Percentiles rank a stretch among this genome's conserved stretches.
These are phyloP conservation scores for Claviceps sorghi DNA, from an alignment of 2,329 filamentous ascomycete species.

Conservation along the genomic window DNA sequence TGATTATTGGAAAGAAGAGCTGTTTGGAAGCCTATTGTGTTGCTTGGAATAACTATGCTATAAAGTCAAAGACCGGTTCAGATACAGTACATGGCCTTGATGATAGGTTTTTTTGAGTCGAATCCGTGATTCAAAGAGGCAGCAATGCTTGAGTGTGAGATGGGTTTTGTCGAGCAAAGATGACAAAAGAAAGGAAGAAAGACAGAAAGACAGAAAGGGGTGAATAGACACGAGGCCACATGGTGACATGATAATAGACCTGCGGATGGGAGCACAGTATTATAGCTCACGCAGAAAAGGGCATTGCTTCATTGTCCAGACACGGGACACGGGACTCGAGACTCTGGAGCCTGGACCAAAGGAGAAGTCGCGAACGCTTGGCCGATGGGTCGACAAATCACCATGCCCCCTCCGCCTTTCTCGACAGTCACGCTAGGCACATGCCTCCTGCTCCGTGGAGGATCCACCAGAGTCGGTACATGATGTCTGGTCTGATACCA, in stretches of 20 bases:
- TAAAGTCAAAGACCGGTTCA: background rate
- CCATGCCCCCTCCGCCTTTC: background rate
- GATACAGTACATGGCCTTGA: background rate
- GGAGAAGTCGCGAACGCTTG: background rate
- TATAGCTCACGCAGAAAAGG: background rate
- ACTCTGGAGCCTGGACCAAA: background rate
- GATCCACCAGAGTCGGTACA: background rate
- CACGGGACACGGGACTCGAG: background rate
- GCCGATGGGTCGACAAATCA: background rate
- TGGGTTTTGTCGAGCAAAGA: background rate
- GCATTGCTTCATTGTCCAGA: background rate
- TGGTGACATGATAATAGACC: background rate
- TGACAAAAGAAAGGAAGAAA: background rate
- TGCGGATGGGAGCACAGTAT: background rate
- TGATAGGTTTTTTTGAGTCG: background rate
- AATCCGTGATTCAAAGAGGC: constrained; percentile 1
- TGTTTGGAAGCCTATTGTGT: background rate
- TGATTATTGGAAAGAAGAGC: background rate
- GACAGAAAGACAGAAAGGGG: background rate
- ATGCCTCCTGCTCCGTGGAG: background rate
- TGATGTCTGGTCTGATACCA: no score
- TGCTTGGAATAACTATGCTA: background rate
- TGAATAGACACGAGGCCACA: background rate
- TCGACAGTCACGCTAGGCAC: background rate
- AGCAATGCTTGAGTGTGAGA: background rate